Conservation (phyloP, 2,329 filamentous ascomycete genomes). For the Akanthomyces muscarius region DNA sequence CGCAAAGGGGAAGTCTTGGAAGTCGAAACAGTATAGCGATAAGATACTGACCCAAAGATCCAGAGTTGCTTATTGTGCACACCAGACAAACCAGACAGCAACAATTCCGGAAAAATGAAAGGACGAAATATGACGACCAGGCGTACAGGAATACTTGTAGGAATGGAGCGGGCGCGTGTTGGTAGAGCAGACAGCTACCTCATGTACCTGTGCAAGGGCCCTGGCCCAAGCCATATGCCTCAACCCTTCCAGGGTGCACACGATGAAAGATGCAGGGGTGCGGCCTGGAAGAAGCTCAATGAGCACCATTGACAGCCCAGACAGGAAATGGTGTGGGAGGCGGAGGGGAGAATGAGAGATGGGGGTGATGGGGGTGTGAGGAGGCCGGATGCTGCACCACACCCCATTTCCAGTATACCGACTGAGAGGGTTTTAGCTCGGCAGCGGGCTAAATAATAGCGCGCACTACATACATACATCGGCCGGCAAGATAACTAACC, state of each 20-base stretch:
- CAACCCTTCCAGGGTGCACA: constrained; percentile 7
- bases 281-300: constrained; percentile 6
- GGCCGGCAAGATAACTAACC: not conserved
- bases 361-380: constrained; percentile 8
- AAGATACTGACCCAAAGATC: not conserved
- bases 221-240: not conserved
- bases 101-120: not conserved
- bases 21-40: not conserved
- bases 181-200: constrained; percentile 4
- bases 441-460: constrained; percentile 5
- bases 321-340: constrained; percentile 17
- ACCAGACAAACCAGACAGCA: not conserved
- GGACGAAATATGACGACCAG: not conserved
- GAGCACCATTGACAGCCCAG: constrained; percentile 4
- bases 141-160: constrained; percentile 14
- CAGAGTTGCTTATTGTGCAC: not conserved
- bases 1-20: not conserved
- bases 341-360: not conserved
- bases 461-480: not conserved
- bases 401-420: constrained; percentile 9
- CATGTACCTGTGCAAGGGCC: constrained; percentile 12
- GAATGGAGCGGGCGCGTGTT: constrained; percentile 13
- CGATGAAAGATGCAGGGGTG: constrained; percentile 16
- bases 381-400: constrained; percentile 11
- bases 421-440: constrained; percentile 4